Percentiles rank a stretch among this genome's conserved stretches.
Conservation (phyloP, 2,329 filamentous ascomycete genomes). For the Calycina herbarum region DNA sequence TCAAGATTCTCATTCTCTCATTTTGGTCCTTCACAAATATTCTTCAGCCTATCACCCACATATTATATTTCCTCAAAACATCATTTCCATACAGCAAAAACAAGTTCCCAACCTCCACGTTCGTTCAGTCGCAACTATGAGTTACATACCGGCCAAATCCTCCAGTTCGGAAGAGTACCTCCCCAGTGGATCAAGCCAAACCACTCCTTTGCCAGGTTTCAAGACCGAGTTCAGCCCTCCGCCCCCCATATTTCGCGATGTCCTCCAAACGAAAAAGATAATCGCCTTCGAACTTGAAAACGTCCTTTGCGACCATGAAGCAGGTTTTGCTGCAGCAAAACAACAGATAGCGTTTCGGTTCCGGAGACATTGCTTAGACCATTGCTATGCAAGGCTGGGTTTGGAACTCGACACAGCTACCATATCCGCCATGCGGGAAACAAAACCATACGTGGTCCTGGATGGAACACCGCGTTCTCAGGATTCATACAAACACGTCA, state of each 20-base stretch:
- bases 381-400: neutral
- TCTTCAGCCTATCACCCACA: neutral
- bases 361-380: neutral
- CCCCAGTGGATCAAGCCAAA: neutral
- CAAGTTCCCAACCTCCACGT: neutral
- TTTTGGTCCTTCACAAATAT: neutral
- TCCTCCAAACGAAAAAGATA: neutral
- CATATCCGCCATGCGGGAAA: too few species aligned
- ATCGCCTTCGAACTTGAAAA: neutral
- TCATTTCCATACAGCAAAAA: neutral
- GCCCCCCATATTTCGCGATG: neutral
- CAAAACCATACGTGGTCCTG: too few species aligned
- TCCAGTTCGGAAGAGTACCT: neutral
- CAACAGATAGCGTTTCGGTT: neutral
- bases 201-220: neutral
- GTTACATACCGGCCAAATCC: neutral
- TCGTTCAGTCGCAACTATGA: neutral
- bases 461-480: too few species aligned
- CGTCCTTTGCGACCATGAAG: neutral
- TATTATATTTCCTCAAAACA: neutral
- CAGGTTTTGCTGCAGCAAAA: neutral
- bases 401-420: neutral
- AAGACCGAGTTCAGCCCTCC: neutral
- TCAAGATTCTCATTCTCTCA: neutral
- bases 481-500: too few species aligned